Evolutionary conservation across 495 filamentous ascomycete species (phyloP).

Genomic region (Aspergillus haitiensis): DNA sequence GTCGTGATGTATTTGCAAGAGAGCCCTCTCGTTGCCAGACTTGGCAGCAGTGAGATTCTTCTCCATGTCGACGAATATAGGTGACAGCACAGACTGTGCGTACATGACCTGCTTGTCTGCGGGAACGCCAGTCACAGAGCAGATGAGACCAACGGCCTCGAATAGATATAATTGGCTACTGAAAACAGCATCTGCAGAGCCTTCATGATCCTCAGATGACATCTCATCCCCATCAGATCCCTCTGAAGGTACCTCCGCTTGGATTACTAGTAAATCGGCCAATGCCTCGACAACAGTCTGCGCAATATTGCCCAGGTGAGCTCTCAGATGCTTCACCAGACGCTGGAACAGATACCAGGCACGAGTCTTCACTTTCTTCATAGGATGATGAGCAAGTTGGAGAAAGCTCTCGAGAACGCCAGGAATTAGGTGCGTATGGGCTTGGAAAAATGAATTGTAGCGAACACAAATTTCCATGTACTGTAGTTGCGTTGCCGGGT

Average conservation of each 20-base stretch:
- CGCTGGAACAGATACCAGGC: constrained; percentile 97
- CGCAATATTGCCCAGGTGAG: constrained; percentile 81
- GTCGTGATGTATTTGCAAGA: constrained; percentile 90
- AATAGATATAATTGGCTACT: constrained; percentile 89
- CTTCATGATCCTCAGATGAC: constrained; percentile 86
- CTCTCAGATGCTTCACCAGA: constrained; percentile 83
- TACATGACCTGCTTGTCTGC: constrained; percentile 81
- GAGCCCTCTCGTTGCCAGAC: constrained; percentile 72
- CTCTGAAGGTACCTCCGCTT: constrained; percentile 77
- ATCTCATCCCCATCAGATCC: constrained; percentile 81
- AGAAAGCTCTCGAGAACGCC: constrained; percentile 92
- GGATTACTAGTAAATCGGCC: constrained; percentile 82
- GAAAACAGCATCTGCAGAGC: constrained; percentile 85
- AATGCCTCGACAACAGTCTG: constrained; percentile 89
- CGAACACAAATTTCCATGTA: constrained; percentile 98
- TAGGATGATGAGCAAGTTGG: constrained; percentile 78
- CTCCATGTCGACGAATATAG: constrained; percentile 83
- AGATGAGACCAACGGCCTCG: constrained; percentile 89
- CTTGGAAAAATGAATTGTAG: constrained; percentile 89
- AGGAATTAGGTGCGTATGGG: constrained; percentile 72
- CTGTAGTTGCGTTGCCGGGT: constrained; percentile 89
- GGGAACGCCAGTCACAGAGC: constrained; percentile 71
- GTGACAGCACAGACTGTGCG: constrained; percentile 79
- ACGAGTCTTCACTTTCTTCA: constrained; percentile 78
- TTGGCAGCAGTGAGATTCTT: constrained; percentile 71